Evolutionary conservation across 139 green algal genomes (phyloP).

Genomic region (Chlamydomonas applanata): DNA sequence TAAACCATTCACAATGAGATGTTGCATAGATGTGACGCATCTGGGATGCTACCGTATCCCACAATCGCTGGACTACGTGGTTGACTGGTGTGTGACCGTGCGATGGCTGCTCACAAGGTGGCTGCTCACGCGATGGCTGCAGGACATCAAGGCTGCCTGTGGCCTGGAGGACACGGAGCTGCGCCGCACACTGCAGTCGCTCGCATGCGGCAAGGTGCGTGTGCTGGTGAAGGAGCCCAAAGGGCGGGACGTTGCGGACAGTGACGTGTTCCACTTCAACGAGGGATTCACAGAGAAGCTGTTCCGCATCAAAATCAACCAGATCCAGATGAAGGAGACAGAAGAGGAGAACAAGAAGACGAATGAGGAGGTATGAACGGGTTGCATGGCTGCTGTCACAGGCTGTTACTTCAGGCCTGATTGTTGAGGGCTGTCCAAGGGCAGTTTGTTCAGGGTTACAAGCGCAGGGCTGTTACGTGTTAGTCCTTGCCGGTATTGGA

Average conservation of each 20-base stretch:
- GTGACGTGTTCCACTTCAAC: slow-evolving; percentile 90
- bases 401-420: too few relatives aligned
- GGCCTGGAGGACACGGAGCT: slow-evolving; percentile 85
- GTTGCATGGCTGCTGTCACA: too few relatives aligned
- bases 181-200: slow-evolving; percentile 83
- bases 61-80: too few relatives aligned
- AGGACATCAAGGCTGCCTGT: slow-evolving; percentile 22
- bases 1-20: too few relatives aligned
- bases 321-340: slow-evolving; percentile 95
- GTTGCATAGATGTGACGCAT: too few relatives aligned
- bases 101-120: too few relatives aligned
- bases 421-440: too few relatives aligned
- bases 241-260: slow-evolving; percentile 77
- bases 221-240: slow-evolving; percentile 92
- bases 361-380: slow-evolving; percentile 67
- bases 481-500: background rate
- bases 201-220: slow-evolving; percentile 86
- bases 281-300: slow-evolving; percentile 73
- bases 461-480: too few relatives aligned
- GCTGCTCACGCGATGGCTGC: too few relatives aligned
- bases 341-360: slow-evolving; percentile 92
- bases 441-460: too few relatives aligned
- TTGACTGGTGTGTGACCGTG: too few relatives aligned
- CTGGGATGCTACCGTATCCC: too few relatives aligned
- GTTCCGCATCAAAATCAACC: slow-evolving; percentile 95